A percentile compares a stretch with the other conserved stretches of the same genome.
phyloP scores from a whole-genome alignment of 2,329 filamentous ascomycete genomes.

The Scedosporium aurantiacum region DNA sequence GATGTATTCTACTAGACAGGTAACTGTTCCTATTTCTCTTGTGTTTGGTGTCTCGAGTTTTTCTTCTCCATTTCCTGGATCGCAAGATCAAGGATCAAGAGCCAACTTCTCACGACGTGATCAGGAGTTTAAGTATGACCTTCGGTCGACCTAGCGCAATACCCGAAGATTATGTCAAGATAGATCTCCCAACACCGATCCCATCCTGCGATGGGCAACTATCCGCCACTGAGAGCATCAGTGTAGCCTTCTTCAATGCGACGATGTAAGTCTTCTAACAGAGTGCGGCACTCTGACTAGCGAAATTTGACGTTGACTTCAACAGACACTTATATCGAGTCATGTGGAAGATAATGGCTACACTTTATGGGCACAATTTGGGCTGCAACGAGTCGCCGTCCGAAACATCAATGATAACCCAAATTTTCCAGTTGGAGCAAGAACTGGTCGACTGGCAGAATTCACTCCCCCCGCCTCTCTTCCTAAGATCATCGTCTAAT shows the following conservation, averaged over 20 bases:
- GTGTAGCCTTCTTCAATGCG: slow-evolving; percentile 18
- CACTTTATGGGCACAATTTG: slow-evolving; percentile 20
- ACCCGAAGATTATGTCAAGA: slow-evolving; percentile 29
- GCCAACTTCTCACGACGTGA: neutral
- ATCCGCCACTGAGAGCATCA: slow-evolving; percentile 6
- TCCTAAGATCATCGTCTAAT: slow-evolving; percentile 14
- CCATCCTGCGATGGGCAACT: slow-evolving; percentile 4
- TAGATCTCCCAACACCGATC: slow-evolving; percentile 22
- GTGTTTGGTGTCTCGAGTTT: too few relatives aligned
- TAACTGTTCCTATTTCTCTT: slow-evolving; percentile 11
- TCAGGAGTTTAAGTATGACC: slow-evolving; percentile 36
- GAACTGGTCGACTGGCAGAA: slow-evolving; percentile 25
- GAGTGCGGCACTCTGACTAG: too few relatives aligned
- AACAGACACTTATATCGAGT: neutral
- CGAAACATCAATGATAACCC: slow-evolving; percentile 19
- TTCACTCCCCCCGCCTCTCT: slow-evolving; percentile 18
- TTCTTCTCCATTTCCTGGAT: too few relatives aligned
- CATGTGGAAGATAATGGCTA: neutral
- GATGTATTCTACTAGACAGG: slow-evolving; percentile 35
- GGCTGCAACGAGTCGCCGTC: slow-evolving; percentile 19
- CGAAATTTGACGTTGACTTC: neutral
- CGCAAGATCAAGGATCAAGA: too few relatives aligned
- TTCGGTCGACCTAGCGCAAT: slow-evolving; percentile 36
- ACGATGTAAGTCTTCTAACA: slow-evolving; percentile 18
- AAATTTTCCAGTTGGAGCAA: slow-evolving; percentile 26